phyloP scores from a whole-genome alignment of 2,329 filamentous ascomycete species.

The Juglanconis sp. region DNA sequence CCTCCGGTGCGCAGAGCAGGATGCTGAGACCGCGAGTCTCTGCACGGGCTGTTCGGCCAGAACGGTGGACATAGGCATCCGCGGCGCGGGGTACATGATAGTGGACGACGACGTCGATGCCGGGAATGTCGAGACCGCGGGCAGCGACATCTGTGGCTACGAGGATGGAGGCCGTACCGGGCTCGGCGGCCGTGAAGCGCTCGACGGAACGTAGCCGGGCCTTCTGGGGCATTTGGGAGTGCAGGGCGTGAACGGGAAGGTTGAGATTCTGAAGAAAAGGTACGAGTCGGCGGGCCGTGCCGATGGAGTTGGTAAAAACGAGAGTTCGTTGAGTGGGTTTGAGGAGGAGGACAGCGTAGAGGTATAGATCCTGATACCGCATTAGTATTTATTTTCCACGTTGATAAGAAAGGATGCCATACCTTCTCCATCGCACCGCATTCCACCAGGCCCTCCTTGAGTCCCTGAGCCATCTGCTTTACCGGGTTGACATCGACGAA shows the following conservation, averaged over 20 bases:
- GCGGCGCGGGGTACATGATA: conserved; percentile 92
- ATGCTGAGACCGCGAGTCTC: conserved; percentile 75
- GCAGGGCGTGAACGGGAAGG: conserved; percentile 72
- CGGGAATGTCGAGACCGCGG: conserved; percentile 87
- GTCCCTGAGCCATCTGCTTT: conserved; percentile 79
- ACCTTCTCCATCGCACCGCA: conserved; percentile 92
- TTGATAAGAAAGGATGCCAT: conserved; percentile 15
- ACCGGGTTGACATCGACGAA: conserved; percentile 91
- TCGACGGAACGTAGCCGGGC: conserved; percentile 90
- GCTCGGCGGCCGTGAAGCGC: conserved; percentile 68
- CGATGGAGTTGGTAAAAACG: conserved; percentile 95
- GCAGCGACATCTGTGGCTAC: conserved; percentile 93
- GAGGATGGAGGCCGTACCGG: conserved; percentile 61
- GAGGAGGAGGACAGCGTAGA: conserved; percentile 82
- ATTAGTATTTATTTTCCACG: conserved; percentile 22
- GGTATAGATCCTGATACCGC: conserved; percentile 70
- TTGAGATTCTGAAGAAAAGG: conserved; percentile 81
- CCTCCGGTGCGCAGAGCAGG: conserved; percentile 85
- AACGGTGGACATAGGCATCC: conserved; percentile 92
- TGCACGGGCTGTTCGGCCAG: conserved; percentile 87
- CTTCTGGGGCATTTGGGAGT: conserved; percentile 95
- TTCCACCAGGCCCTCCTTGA: conserved; percentile 88
- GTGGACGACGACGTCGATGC: conserved; percentile 85
- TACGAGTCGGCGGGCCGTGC: conserved; percentile 79
- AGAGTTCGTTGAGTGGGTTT: conserved; percentile 78